Evolutionary conservation across 495 filamentous ascomycete genomes (phyloP).

Genomic region (Trypethelium eluteriae): DNA sequence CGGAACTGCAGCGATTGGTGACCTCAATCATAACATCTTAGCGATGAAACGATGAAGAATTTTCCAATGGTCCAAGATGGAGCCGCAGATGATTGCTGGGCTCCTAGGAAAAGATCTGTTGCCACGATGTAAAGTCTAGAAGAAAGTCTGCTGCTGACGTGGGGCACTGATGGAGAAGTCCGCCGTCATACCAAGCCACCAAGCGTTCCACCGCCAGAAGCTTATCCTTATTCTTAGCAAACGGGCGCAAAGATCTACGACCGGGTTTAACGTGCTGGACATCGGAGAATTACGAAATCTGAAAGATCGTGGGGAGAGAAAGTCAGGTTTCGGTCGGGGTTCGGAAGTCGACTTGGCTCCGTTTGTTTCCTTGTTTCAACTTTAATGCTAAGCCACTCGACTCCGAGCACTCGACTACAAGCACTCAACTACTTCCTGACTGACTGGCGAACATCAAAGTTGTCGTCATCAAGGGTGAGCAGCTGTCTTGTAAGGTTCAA

Average conservation of each 20-base stretch:
- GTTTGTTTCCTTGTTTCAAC: too few species aligned
- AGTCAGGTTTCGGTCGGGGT: neutral
- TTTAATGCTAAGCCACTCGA: neutral
- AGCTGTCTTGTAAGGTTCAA: neutral
- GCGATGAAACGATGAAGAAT: neutral
- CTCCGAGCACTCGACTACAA: neutral
- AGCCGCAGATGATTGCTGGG: too few species aligned
- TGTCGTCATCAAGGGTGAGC: neutral
- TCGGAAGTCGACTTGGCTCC: neutral
- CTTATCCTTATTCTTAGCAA: slow-evolving; percentile 3
- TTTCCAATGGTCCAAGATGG: neutral
- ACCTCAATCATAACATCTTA: too few species aligned
- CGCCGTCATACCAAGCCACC: too few species aligned
- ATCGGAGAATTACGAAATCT: neutral
- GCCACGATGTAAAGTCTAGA: neutral
- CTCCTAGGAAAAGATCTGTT: too few species aligned
- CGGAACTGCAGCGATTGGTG: neutral
- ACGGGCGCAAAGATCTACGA: neutral
- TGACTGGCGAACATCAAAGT: neutral
- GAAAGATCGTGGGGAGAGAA: neutral
- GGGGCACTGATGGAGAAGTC: neutral
- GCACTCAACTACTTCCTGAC: too few species aligned
- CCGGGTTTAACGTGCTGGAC: neutral
- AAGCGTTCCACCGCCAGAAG: neutral
- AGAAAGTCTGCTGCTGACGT: neutral